Base-by-base conservation (phyloP, 1,139 yeast genomes). In the Saccharomyces hybrid region DNA sequence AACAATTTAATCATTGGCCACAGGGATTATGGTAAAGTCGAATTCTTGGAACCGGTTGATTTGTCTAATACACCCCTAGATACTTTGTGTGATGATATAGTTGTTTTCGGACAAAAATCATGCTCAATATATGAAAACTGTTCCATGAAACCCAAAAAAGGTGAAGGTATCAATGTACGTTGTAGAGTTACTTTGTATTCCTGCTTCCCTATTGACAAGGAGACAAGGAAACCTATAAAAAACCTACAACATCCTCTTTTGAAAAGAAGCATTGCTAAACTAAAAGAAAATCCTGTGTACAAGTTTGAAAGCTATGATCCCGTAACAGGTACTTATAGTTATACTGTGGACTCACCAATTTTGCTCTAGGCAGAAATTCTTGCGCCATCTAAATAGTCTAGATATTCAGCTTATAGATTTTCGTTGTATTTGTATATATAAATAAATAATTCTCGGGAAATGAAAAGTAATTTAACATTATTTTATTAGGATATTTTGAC, bases 161-260 rank as follows among this genome's bases (percentile, higher is more conserved):
- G 97, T n/a, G 88, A 86, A 65, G 98, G 96, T 0, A 77, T 93
- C 57, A 91, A 91, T 65, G 77, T 86, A 48, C 84, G 86, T 1
- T 88, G 89, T 4, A 78, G 77, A 56, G 81, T 90, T 54, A 81
- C 91, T 1, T 72, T 91, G 53, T 86, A 85, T 60, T 83, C 86
- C 11, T 86, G 96, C 66, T 91, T 80, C 72, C 96, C 97, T 29
- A 72, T 79, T 28, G 78, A 86, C 51, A 84, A 81, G 65, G 87
- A 84, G 56, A 86, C 86, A 47, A 80, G 83, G 60, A 76, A 83
- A 64, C 86, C 90, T 3, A 81, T 91, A 54, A 81, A 82, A 58
- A 97, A 91, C 68, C 86, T 90, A 6, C 81, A 82, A 57, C 90
- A 84, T 66, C 86, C 86, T 2, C 71, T 86, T 38, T 85, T 86